Evolutionary conservation across 805 yeast genomes (phyloP), one percentile per base, ranked within the genome.

Genomic region (Pichia membranifaciens): DNA sequence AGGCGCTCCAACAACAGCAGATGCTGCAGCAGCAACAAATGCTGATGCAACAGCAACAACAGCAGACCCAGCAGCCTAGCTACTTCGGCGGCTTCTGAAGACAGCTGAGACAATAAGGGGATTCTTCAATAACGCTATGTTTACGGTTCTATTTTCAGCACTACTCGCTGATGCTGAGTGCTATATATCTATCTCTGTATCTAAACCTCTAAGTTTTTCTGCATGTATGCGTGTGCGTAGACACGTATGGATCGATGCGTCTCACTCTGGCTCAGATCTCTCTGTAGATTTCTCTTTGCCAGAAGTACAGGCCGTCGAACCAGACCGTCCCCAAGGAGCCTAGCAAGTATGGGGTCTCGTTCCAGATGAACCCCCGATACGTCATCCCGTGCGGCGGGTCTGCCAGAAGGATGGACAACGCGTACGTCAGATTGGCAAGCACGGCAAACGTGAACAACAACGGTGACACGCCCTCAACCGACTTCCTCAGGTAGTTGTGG

Each of bases 401-500:
- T 41, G 87, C 79, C 1, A 83, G 71, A 37, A 89, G 55, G 23
- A 91, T 88, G 6, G 95, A 84, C 6, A 78, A 55, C 0, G 93
- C 78, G 63, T 91, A 90, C 1, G 88, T 76, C 33, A 81, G 54
- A 63, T 91, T 91, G 4, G 95, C 96, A 21, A 78, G 45, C 38
- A 90, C 69, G 1, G 96, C 95, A 17, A 91, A 79, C 10, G 78
- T 78, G 62, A 90, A 90, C 21, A 89, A 70, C 39, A 85, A 64
- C 20, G 95, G 87, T 1, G 96, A 85, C 2, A 89, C 71, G 2
- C 96, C 97, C 31, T 84, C 82, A 0, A 95, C 93, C 1, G 96
- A 86, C 60, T 86, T 85, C 35, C 96, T 72, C 44, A 69, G 56
- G 61, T 78, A 82, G 65, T 90, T 90, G 62, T 85, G 88, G 59